Evolutionary conservation across 192 early-diverging fungal species (phyloP).

Genomic region (Physocladia obscura): DNA sequence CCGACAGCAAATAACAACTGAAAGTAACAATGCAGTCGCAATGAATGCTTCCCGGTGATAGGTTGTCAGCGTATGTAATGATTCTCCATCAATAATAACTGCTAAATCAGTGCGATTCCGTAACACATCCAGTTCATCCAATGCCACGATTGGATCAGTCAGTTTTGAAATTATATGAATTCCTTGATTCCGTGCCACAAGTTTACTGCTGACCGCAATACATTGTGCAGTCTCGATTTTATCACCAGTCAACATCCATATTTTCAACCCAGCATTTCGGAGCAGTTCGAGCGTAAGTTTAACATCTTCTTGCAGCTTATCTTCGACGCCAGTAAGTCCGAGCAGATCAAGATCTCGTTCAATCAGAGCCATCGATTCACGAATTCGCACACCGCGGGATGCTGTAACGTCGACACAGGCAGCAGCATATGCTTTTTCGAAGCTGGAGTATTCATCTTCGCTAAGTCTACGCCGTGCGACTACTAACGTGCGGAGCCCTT

Average conservation of each 20-base stretch:
- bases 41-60: constrained; percentile 77
- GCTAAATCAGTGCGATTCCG: constrained; percentile 71
- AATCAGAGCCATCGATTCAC: constrained; percentile 64
- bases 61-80: constrained; percentile 76
- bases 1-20: constrained; percentile 89
- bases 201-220: constrained; percentile 88
- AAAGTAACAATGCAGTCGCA: constrained; percentile 68
- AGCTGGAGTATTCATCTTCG: constrained; percentile 49
- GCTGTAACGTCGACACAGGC: neutral
- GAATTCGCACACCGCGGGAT: constrained; percentile 66
- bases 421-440: constrained; percentile 39
- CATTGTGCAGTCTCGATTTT: constrained; percentile 97
- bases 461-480: constrained; percentile 82
- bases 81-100: constrained; percentile 91
- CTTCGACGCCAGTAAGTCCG: constrained; percentile 93
- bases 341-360: constrained; percentile 87
- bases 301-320: constrained; percentile 92
- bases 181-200: constrained; percentile 82
- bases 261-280: constrained; percentile 85
- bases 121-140: constrained; percentile 74
- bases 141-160: constrained; percentile 46
- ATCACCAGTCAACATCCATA: constrained; percentile 99
- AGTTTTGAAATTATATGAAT: constrained; percentile 77
- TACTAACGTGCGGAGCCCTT: constrained; percentile 91
- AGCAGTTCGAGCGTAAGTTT: constrained; percentile 83